Evolutionary conservation across 1,139 yeast species (phyloP).

Genomic region (Debaryomyces robertsiae): DNA sequence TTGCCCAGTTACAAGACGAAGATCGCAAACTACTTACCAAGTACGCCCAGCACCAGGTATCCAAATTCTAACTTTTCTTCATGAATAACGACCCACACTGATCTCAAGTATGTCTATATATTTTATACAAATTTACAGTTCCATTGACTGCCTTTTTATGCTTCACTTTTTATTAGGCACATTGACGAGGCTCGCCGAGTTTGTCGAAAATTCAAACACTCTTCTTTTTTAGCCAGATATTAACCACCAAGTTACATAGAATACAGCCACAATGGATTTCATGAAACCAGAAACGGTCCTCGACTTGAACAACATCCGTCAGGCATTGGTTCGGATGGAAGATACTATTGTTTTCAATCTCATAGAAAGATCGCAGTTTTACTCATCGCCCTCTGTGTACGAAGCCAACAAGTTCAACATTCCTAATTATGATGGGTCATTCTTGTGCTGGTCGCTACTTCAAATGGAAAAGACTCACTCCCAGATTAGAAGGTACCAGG

Average conservation of each 20-base stretch:
- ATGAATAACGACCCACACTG: slow-evolving; percentile 11
- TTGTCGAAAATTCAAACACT: too few species aligned
- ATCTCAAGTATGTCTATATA: background rate
- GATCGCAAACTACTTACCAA: slow-evolving; percentile 35
- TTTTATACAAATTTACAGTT: background rate
- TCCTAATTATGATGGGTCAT: slow-evolving; percentile 75
- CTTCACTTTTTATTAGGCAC: background rate
- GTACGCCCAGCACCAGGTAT: slow-evolving; percentile 36
- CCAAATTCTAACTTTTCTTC: slow-evolving; percentile 14
- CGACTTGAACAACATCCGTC: slow-evolving; percentile 78
- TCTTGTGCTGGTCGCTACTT: slow-evolving; percentile 80
- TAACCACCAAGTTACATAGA: background rate
- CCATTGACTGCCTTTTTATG: background rate
- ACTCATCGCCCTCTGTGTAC: slow-evolving; percentile 75
- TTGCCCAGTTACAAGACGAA: slow-evolving; percentile 23
- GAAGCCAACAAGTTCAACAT: slow-evolving; percentile 57
- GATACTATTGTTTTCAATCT: slow-evolving; percentile 91
- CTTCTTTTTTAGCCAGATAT: too few species aligned
- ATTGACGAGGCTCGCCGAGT: too few species aligned
- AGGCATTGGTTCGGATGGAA: slow-evolving; percentile 87
- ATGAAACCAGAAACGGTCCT: slow-evolving; percentile 81
- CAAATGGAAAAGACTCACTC: slow-evolving; percentile 81
- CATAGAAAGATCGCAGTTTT: slow-evolving; percentile 91
- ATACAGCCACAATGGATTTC: slow-evolving; percentile 68
- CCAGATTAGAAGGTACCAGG: slow-evolving; percentile 85